phyloP scores from a whole-genome alignment of 2,329 filamentous ascomycete species.

The Sarocladium oryzae region DNA sequence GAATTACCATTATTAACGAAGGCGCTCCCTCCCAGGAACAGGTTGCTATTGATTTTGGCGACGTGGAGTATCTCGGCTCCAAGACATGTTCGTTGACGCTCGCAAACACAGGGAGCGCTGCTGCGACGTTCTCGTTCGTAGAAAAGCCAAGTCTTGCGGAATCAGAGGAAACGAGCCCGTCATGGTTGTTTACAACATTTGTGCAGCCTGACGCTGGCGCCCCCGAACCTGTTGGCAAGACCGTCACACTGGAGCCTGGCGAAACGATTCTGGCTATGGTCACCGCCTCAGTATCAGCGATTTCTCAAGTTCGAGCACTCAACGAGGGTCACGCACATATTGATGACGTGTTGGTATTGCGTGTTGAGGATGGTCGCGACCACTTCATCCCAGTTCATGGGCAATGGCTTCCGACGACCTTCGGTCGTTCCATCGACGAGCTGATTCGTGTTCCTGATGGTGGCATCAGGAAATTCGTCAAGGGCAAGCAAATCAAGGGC shows the following conservation, averaged over 20 bases:
- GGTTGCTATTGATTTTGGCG: constrained; percentile 68
- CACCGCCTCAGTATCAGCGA: constrained; percentile 57
- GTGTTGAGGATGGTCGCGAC: constrained; percentile 77
- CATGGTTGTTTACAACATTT: constrained; percentile 69
- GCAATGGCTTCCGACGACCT: constrained; percentile 72
- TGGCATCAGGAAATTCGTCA: constrained; percentile 55
- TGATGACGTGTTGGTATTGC: constrained; percentile 83
- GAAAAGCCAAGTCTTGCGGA: constrained; percentile 55
- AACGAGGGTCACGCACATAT: constrained; percentile 62
- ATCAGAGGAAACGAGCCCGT: constrained; percentile 34
- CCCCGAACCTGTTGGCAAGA: constrained; percentile 28
- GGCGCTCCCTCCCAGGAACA: constrained; percentile 35
- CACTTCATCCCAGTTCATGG: constrained; percentile 83
- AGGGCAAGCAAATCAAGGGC: constrained; percentile 31
- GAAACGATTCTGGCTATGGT: constrained; percentile 70
- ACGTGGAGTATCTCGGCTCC: constrained; percentile 61
- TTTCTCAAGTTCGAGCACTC: constrained; percentile 59
- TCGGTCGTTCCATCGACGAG: constrained; percentile 82
- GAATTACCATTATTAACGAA: constrained; percentile 77
- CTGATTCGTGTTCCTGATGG: constrained; percentile 80
- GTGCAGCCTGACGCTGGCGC: constrained; percentile 33
- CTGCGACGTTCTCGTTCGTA: constrained; percentile 74
- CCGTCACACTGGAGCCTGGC: constrained; percentile 72
- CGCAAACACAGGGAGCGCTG: constrained; percentile 82
- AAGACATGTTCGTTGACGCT: constrained; percentile 68